phyloP scores from a whole-genome alignment of 371 early-diverging fungal species.

The Mucor piriformis region DNA sequence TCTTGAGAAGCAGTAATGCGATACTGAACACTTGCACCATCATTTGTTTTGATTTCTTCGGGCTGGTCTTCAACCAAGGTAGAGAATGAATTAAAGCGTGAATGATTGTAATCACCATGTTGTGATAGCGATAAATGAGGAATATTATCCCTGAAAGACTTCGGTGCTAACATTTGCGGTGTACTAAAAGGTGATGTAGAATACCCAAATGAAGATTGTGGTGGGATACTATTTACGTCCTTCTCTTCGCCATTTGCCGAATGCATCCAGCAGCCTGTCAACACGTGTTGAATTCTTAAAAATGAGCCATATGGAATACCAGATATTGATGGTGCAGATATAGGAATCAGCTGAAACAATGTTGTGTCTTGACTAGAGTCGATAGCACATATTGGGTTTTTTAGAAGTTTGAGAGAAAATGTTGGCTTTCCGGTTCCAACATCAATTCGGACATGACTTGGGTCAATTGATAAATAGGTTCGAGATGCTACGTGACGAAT shows the following conservation, averaged over 20 bases:
- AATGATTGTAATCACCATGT: neutral
- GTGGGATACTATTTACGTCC: neutral
- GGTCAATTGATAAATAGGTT: conserved; percentile 51
- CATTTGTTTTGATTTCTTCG: neutral
- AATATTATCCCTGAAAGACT: neutral
- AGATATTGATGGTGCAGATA: conserved; percentile 23
- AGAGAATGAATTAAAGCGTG: neutral
- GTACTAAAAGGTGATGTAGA: neutral
- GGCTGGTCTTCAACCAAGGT: neutral
- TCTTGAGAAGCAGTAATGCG: conserved; percentile 37
- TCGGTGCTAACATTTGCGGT: neutral
- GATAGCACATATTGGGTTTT: conserved; percentile 21
- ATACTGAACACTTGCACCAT: conserved; percentile 1
- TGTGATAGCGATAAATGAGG: neutral
- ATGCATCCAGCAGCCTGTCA: conserved; percentile 60
- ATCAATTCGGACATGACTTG: conserved; percentile 43
- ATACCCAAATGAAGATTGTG: neutral
- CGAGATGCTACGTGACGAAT: conserved; percentile 51
- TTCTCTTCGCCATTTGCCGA: conserved; percentile 27
- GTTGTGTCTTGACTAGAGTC: conserved; percentile 37
- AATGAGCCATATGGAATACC: conserved; percentile 41
- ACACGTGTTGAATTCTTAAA: conserved; percentile 49
- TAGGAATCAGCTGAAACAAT: conserved; percentile 40
- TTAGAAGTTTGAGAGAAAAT: conserved; percentile 32
- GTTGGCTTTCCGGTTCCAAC: conserved; percentile 39